Evolutionary conservation across 2,329 filamentous ascomycete species (phyloP).

Genomic region (Cytospora piceae): DNA sequence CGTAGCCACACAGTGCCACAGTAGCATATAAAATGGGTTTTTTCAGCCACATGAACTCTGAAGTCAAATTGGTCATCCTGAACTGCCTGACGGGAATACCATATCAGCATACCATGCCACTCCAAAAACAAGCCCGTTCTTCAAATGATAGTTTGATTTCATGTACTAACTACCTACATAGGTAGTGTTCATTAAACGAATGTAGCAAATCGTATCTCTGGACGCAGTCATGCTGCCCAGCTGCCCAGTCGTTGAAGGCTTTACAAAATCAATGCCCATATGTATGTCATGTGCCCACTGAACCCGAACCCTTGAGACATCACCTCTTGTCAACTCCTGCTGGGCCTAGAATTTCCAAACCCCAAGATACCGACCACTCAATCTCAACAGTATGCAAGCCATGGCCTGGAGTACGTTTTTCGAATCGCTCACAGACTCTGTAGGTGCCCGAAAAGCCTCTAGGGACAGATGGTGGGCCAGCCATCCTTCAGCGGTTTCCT

Average conservation of each 20-base stretch:
- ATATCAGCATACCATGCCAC: too few relatives aligned
- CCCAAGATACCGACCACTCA: neutral
- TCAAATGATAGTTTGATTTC: neutral
- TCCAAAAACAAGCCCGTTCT: too few relatives aligned
- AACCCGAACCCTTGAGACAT: neutral
- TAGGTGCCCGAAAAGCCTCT: neutral
- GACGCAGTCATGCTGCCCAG: neutral
- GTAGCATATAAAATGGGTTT: neutral
- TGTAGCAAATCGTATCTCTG: neutral
- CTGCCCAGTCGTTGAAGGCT: neutral
- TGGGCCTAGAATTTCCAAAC: neutral
- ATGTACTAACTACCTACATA: neutral
- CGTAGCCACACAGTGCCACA: neutral
- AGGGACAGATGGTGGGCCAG: neutral
- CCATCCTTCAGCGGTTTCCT: neutral
- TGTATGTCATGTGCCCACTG: neutral
- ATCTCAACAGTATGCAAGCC: neutral
- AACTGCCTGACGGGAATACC: too few relatives aligned
- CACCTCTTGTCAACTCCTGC: neutral
- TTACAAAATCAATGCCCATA: neutral
- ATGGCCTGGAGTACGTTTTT: neutral
- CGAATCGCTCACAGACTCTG: neutral
- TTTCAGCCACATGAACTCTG: too few relatives aligned
- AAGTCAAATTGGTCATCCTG: too few relatives aligned
- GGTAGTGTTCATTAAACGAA: neutral